Evolutionary conservation across 306 rosid species (phyloP).

Genomic region (Vigna hirtella): DNA sequence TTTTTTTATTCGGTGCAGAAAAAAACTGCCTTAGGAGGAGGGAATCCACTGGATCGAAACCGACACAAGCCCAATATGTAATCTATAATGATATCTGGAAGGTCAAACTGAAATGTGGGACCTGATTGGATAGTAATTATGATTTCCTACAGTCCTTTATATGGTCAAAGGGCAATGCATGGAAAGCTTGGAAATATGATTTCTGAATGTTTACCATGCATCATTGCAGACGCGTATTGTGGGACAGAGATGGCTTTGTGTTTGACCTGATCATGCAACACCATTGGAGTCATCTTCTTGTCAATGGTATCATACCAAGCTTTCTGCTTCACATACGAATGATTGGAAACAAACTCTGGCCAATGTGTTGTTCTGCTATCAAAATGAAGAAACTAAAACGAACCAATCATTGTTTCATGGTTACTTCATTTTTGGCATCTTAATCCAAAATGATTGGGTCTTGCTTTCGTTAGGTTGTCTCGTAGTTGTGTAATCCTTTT

Average conservation of each 20-base stretch:
- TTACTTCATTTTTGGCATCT: conserved; percentile 30
- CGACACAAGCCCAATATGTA: no score
- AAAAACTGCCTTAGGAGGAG: no score
- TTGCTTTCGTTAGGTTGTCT: conserved; percentile 34
- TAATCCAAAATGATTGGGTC: conserved; percentile 31
- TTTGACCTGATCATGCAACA: conserved; percentile 3
- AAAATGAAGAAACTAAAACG: background rate
- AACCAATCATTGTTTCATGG: conserved; percentile 34
- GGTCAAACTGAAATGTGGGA: background rate
- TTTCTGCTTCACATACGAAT: conserved; percentile 30
- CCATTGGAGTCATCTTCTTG: conserved; percentile 16
- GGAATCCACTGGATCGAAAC: background rate
- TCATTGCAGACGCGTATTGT: conserved; percentile 4
- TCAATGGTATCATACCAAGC: conserved; percentile 5
- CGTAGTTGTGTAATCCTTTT: conserved; percentile 33
- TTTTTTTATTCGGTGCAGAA: no score
- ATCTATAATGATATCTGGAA: background rate
- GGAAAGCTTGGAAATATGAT: background rate
- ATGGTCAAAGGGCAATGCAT: conserved; percentile 7
- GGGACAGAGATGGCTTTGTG: conserved; percentile 33
- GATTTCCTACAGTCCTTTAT: background rate
- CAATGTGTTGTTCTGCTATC: background rate
- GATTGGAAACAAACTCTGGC: background rate
- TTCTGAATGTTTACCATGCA: background rate
- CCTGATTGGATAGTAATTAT: background rate